Base-by-base conservation (phyloP, 495 filamentous ascomycete species). In the Aspergillus ostianus region DNA sequence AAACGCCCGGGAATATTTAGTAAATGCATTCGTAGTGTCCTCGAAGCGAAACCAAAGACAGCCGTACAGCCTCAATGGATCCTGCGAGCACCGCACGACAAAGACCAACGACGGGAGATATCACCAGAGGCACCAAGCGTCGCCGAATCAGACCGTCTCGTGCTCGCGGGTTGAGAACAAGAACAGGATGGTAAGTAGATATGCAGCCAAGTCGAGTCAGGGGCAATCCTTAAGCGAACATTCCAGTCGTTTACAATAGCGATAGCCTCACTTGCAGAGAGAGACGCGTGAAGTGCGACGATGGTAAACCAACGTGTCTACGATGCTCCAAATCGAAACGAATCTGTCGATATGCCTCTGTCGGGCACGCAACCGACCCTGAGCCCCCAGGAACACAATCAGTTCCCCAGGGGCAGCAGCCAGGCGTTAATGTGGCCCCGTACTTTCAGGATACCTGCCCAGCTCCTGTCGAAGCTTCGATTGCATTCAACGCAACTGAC, bases 251-350 rank as follows among this genome's bases (percentile, higher is more conserved):
- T 61, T 56, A 50, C 44, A 56, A 23, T 27, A 47, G 21, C 8
- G 49, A 13, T 18, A 61, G 58, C 47, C 53, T 56, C 19, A 67
- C 67, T 18, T 70, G 67, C 45, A 63, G 65, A 46, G 61, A 57
- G 54, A 60, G 67, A 41, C 67, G 64, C 27, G 56, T 70, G 8
- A 67, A 67, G 47, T 70, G 67, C 21, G 66, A 63, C 20, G 61
- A 63, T 17, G 56, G 44, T 8, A 63, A 63, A 32, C 61, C 61
- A 0, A 49, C 19, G 1, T 63, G 61, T 30, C 19, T 23, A 19
- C 58, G 52, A 17, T 61, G 58, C 19, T 45, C 53, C 53, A 61
- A 56, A 18, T 18, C 27, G 36, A 18, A 55, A n/a, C 27, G 32
- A 10, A 9, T 36, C 30, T 55, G 53, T 36, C 27, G 17, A 21